phyloP scores from a whole-genome alignment of 805 yeast genomes.

The Kurtzmaniella fragi region DNA sequence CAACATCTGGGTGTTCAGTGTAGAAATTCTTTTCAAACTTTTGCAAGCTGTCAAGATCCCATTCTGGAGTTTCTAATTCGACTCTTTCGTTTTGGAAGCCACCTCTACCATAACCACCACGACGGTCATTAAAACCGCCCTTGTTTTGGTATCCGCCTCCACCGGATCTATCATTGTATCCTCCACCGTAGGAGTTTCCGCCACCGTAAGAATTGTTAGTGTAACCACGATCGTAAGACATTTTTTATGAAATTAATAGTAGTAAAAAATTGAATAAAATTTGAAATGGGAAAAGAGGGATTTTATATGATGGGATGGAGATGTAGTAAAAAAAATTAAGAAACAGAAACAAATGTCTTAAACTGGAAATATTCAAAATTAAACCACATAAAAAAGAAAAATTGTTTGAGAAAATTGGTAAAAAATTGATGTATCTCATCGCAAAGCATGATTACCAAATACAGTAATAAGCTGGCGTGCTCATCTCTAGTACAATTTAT shows the following conservation, averaged over 20 bases:
- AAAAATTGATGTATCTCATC: slow-evolving; percentile 4
- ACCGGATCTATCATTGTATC: slow-evolving; percentile 23
- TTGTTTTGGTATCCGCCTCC: slow-evolving; percentile 33
- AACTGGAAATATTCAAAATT: not conserved
- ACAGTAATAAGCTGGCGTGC: not conserved
- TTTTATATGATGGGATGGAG: not conserved
- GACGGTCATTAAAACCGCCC: slow-evolving; percentile 24
- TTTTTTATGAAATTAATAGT: slow-evolving; percentile 9
- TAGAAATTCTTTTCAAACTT: slow-evolving; percentile 94
- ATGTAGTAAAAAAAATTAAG: not conserved
- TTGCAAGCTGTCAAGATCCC: slow-evolving; percentile 75
- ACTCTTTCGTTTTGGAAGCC: slow-evolving; percentile 37
- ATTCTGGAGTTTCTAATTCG: slow-evolving; percentile 66
- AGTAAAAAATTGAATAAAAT: not conserved
- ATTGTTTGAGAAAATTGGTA: slow-evolving; percentile 5
- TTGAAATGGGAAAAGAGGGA: not conserved
- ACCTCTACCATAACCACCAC: slow-evolving; percentile 34
- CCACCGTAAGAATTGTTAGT: slow-evolving; percentile 18
- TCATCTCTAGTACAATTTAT: too few species aligned
- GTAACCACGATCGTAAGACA: slow-evolving; percentile 31
- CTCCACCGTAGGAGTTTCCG: slow-evolving; percentile 29
- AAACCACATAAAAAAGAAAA: not conserved
- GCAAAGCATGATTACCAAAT: not conserved
- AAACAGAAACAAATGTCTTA: not conserved
- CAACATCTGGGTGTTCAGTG: slow-evolving; percentile 75